Percentiles rank a stretch among this genome's conserved stretches.
Conservation (phyloP, 106 monocot species). For the Phalaenopsis aphrodite region DNA sequence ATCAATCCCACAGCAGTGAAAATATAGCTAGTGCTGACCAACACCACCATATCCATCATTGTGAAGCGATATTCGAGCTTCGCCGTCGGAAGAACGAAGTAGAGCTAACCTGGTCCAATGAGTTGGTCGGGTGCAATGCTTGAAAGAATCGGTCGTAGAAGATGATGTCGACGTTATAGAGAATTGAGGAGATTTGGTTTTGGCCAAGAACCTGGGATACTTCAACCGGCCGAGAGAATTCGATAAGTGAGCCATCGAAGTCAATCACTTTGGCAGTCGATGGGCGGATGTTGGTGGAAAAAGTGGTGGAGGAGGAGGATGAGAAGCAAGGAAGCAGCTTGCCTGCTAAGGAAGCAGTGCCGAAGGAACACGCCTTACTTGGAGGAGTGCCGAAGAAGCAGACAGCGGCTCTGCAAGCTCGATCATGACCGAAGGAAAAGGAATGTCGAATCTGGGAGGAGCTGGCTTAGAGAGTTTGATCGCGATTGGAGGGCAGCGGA, state of each 20-base stretch:
- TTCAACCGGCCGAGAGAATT: neutral
- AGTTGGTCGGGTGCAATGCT: neutral
- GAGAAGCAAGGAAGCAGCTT: slow-evolving; percentile 9
- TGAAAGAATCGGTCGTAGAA: neutral
- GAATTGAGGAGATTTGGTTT: neutral
- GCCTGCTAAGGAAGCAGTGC: no score
- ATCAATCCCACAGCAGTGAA: neutral
- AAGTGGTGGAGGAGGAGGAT: neutral
- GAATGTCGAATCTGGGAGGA: no score
- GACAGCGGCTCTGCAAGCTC: no score
- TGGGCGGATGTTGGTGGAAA: neutral
- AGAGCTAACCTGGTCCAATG: slow-evolving; percentile 9
- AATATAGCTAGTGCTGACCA: slow-evolving; percentile 15
- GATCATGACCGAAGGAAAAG: no score
- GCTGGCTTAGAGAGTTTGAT: no score
- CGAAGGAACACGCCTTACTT: no score
- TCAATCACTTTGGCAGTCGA: slow-evolving; percentile 8
- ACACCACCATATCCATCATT: slow-evolving; percentile 13
- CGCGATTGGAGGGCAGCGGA: no score
- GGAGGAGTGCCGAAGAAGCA: no score
- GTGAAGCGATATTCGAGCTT: slow-evolving; percentile 3
- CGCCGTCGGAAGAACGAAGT: slow-evolving; percentile 14
- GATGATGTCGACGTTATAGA: slow-evolving; percentile 20
- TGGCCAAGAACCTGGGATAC: neutral
- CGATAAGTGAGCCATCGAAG: slow-evolving; percentile 5